phyloP scores from a whole-genome alignment of 805 yeast genomes.

The Saturnispora zaruensis region DNA sequence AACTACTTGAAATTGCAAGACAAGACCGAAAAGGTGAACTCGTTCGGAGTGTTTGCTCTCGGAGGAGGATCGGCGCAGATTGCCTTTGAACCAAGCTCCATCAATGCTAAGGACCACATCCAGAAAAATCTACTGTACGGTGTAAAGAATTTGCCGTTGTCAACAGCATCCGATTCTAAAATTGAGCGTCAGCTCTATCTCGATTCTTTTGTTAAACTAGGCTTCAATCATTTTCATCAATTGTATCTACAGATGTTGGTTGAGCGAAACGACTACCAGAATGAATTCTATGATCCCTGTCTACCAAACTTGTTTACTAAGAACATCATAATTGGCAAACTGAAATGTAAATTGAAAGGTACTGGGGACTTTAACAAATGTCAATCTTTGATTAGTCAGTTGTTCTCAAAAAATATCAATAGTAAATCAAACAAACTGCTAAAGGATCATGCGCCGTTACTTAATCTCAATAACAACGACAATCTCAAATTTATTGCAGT shows the following conservation, averaged over 20 bases:
- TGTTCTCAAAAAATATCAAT: conserved; percentile 26
- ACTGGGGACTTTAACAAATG: conserved; percentile 45
- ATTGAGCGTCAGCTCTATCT: conserved; percentile 37
- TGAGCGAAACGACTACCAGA: conserved; percentile 6
- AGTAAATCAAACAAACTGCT: background rate
- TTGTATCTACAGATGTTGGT: conserved; percentile 35
- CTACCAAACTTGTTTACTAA: conserved; percentile 38
- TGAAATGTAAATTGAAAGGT: conserved; percentile 34
- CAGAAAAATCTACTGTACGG: conserved; percentile 40
- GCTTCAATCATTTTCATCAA: conserved; percentile 47
- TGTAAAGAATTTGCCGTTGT: conserved; percentile 32
- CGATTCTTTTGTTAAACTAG: conserved; percentile 52
- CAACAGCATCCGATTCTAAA: conserved; percentile 5
- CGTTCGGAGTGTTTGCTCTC: conserved; percentile 53
- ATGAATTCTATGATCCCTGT: conserved; percentile 43
- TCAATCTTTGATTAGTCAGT: conserved; percentile 37
- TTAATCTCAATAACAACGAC: conserved; percentile 45
- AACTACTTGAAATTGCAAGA: conserved; percentile 41
- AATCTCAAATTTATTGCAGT: conserved; percentile 42
- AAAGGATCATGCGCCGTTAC: conserved; percentile 28
- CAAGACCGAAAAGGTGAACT: conserved; percentile 30
- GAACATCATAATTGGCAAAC: conserved; percentile 10
- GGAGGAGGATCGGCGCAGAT: conserved; percentile 63
- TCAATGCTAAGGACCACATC: conserved; percentile 18
- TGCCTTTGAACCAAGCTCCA: conserved; percentile 51